Evolutionary conservation across 192 early-diverging fungal species (phyloP).

Genomic region (Linderina pennispora): DNA sequence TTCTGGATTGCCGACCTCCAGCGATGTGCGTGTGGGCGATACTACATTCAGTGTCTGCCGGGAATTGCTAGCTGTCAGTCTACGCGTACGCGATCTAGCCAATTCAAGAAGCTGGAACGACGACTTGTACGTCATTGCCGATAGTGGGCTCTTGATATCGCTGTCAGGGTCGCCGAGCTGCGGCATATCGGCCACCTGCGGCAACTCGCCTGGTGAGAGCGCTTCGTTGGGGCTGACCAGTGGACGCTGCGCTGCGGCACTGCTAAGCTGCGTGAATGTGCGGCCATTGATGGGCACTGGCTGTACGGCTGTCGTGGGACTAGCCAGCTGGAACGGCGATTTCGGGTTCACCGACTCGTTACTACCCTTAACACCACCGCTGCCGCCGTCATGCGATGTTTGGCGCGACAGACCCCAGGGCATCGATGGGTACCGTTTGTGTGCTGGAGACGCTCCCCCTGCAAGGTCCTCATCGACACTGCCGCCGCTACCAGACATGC

Average conservation of each 20-base stretch:
- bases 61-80: conserved; percentile 36
- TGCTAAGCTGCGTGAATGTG: neutral
- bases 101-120: conserved; percentile 42
- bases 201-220: neutral
- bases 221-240: neutral
- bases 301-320: too few relatives aligned
- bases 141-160: conserved; percentile 15
- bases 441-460: neutral
- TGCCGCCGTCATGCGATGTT: conserved; percentile 1
- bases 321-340: too few relatives aligned
- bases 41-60: conserved; percentile 14
- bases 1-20: neutral
- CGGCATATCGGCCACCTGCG: neutral
- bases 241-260: neutral
- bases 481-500: neutral
- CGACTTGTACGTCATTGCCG: conserved; percentile 42
- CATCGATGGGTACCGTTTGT: conserved; percentile 41
- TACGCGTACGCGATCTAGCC: conserved; percentile 34
- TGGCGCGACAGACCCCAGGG: conserved; percentile 18
- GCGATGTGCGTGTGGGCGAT: conserved; percentile 1
- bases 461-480: neutral
- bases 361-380: too few relatives aligned
- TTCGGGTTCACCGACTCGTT: too few relatives aligned
- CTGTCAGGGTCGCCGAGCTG: neutral
- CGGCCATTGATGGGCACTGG: too few relatives aligned